These are phyloP conservation scores for Alloascoidea africana DNA, from an alignment of 805 yeast genomes.

Conservation along the genomic window DNA sequence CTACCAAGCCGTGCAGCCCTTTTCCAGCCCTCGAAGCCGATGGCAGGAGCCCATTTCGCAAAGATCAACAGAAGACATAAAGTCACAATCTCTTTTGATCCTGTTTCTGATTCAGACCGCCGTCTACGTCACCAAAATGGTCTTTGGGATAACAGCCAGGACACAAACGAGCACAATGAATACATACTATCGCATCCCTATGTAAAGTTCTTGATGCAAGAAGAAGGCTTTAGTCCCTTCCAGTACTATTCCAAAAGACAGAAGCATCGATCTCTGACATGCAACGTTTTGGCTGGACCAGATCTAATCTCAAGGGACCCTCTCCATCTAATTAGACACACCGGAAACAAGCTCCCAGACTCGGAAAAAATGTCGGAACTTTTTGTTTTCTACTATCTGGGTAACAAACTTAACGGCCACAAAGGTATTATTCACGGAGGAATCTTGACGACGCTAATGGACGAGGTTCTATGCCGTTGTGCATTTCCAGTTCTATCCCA, in stretches of 20 bases:
- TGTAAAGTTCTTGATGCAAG: conserved; percentile 8
- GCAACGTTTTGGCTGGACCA: conserved; percentile 10
- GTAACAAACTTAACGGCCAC: conserved; percentile 45
- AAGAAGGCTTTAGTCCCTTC: conserved; percentile 8
- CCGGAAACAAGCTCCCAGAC: conserved; percentile 8
- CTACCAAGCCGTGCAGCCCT: no score
- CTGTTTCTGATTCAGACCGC: no score
- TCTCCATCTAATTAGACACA: conserved; percentile 6
- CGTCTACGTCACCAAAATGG: no score
- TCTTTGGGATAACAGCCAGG: no score
- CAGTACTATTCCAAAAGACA: conserved; percentile 6
- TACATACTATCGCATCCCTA: conserved; percentile 10
- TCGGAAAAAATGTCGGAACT: conserved; percentile 21
- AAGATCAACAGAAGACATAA: no score
- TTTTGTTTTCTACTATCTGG: conserved; percentile 57
- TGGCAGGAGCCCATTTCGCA: no score
- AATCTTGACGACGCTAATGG: conserved; percentile 64
- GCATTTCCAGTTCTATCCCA: conserved; percentile 77
- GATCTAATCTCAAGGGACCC: conserved; percentile 11
- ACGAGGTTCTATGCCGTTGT: conserved; percentile 74
- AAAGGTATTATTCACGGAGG: conserved; percentile 83
- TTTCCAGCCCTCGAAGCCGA: no score
- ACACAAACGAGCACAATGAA: no score
- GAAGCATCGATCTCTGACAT: conserved; percentile 11
- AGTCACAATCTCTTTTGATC: no score